Percentiles rank a stretch among this genome's conserved stretches.
phyloP scores from a whole-genome alignment of 1,284 basidiomycete species.

The Naganishia sp. region DNA sequence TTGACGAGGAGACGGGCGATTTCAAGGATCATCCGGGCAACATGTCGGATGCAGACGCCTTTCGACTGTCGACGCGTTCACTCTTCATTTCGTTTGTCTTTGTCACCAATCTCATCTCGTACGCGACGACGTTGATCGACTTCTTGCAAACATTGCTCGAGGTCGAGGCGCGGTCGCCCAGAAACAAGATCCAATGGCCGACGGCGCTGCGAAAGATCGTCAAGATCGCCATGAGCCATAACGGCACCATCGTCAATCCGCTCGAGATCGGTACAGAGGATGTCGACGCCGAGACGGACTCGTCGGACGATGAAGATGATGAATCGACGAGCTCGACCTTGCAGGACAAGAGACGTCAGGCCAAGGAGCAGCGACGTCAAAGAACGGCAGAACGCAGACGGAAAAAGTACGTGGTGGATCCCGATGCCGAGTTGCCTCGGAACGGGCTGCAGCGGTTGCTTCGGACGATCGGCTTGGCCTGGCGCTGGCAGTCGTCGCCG shows the following conservation, averaged over 20 bases:
- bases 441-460: conserved; percentile 46
- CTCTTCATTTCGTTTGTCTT: conserved; percentile 56
- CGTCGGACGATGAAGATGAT: conserved; percentile 36
- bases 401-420: conserved; percentile 36
- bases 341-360: conserved; percentile 32
- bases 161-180: conserved; percentile 49
- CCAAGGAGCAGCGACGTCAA: conserved; percentile 29
- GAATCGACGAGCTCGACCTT: conserved; percentile 18
- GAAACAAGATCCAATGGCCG: conserved; percentile 55
- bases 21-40: conserved; percentile 35
- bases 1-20: conserved; percentile 47
- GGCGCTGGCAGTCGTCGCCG: conserved; percentile 39
- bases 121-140: conserved; percentile 44
- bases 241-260: conserved; percentile 36
- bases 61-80: conserved; percentile 42
- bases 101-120: conserved; percentile 51
- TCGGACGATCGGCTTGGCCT: conserved; percentile 35
- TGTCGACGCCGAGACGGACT: conserved; percentile 21
- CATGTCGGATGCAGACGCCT: conserved; percentile 16
- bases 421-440: conserved; percentile 47
- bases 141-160: conserved; percentile 46
- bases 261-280: conserved; percentile 42
- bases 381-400: conserved; percentile 2
- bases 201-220: conserved; percentile 53
- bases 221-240: conserved; percentile 39